Percentiles rank a stretch among this genome's conserved stretches.
Evolutionary conservation across 495 filamentous ascomycete genomes (phyloP).

Genomic region (Annulohypoxylon maeteangense): DNA sequence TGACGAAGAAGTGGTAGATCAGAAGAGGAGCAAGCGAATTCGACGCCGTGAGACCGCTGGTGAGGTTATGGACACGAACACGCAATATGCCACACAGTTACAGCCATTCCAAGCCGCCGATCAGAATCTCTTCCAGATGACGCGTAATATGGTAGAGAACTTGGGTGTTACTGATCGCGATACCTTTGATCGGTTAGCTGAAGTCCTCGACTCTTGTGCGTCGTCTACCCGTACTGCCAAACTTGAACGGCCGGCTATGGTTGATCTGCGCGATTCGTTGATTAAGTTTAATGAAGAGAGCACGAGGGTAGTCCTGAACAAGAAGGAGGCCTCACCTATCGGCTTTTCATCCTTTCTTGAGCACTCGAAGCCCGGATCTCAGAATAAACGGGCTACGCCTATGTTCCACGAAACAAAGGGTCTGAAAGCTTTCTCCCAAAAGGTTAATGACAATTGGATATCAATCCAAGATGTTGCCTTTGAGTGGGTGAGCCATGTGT

Average conservation of each 20-base stretch:
- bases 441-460: conserved; percentile 65
- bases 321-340: conserved; percentile 54
- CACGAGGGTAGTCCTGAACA: conserved; percentile 55
- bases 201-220: conserved; percentile 63
- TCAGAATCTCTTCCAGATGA: conserved; percentile 76
- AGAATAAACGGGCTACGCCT: conserved; percentile 61
- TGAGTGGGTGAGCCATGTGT: conserved; percentile 71
- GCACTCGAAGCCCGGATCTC: conserved; percentile 72
- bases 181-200: conserved; percentile 61
- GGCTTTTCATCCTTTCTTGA: conserved; percentile 79
- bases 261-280: conserved; percentile 56
- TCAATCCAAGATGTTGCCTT: conserved; percentile 71
- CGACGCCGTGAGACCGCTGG: conserved; percentile 81
- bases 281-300: conserved; percentile 55
- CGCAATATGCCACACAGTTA: conserved; percentile 76
- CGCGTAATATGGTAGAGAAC: conserved; percentile 72
- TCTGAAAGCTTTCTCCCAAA: conserved; percentile 65
- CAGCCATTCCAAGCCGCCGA: conserved; percentile 76
- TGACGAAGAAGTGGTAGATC: conserved; percentile 68
- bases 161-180: conserved; percentile 67
- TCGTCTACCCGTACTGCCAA: conserved; percentile 57
- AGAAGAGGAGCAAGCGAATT: conserved; percentile 84
- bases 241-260: conserved; percentile 51
- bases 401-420: conserved; percentile 67
- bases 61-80: conserved; percentile 74